Percentiles rank a stretch among this genome's conserved stretches.
phyloP scores from a whole-genome alignment of 2,329 filamentous ascomycete genomes.

The Aspergillus neoniger region DNA sequence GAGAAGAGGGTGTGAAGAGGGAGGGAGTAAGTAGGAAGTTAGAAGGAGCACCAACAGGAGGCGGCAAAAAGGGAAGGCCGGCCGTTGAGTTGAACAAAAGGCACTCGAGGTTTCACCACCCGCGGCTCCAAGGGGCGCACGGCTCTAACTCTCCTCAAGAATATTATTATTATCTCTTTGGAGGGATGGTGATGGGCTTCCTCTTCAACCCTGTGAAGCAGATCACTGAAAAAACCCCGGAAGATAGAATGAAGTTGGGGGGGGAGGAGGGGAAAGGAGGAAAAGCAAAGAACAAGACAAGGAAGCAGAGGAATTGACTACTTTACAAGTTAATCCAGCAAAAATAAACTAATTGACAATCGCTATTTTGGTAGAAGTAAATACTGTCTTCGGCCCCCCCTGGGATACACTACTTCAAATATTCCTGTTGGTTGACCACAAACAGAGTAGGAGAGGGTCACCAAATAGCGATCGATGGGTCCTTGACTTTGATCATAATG shows the following conservation, averaged over 20 bases:
- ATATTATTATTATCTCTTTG: too few species aligned
- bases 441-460: not conserved
- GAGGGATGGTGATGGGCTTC: too few species aligned
- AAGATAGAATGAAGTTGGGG: too few species aligned
- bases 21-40: conserved; percentile 9
- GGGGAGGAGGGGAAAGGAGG: too few species aligned
- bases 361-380: too few species aligned
- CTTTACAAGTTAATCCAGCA: too few species aligned
- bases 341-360: too few species aligned
- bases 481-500: not conserved
- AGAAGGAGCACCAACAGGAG: conserved; percentile 18
- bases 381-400: not conserved
- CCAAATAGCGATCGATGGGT: not conserved
- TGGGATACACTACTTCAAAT: not conserved
- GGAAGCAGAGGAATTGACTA: too few species aligned
- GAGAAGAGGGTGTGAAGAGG: conserved; percentile 12
- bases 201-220: too few species aligned
- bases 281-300: too few species aligned
- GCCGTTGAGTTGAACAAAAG: conserved; percentile 1
- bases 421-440: not conserved
- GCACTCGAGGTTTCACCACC: conserved; percentile 6
- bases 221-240: too few species aligned
- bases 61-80: conserved; percentile 5
- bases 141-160: not conserved
- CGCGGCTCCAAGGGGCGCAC: conserved; percentile 1